Conservation (phyloP, 345 rosid species). For the Brassica carinata region DNA sequence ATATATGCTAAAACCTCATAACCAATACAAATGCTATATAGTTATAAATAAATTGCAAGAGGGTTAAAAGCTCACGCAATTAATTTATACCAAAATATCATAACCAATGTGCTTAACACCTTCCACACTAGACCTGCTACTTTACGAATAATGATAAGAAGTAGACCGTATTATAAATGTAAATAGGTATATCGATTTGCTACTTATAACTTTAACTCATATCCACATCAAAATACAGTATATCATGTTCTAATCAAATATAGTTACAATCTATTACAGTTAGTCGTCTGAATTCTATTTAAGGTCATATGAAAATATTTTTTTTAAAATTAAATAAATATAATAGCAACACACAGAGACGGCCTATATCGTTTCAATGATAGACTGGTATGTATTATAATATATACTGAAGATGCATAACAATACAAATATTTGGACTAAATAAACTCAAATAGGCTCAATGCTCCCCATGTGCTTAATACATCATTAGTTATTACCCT, state of each 20-base stretch:
- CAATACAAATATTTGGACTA: background rate
- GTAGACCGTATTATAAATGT: slow-evolving; percentile 4
- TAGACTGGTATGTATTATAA: slow-evolving; percentile 10
- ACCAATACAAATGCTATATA: background rate
- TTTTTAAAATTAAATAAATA: background rate
- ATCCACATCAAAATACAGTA: slow-evolving; percentile 6
- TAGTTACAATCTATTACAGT: background rate
- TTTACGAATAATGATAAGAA: slow-evolving; percentile 13
- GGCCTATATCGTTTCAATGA: slow-evolving; percentile 7
- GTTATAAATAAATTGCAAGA: background rate
- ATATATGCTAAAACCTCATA: slow-evolving; percentile 6
- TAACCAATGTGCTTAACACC: slow-evolving; percentile 16
- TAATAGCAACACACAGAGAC: slow-evolving; percentile 14
- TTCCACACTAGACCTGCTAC: slow-evolving; percentile 5
- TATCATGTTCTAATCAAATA: background rate
- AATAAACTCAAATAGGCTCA: background rate
- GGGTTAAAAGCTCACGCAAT: slow-evolving; percentile 14
- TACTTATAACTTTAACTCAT: background rate
- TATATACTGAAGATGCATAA: background rate
- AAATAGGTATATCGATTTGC: slow-evolving; percentile 4
- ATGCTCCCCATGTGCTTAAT: slow-evolving; percentile 27
- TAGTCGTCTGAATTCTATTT: background rate
- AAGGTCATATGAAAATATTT: background rate
- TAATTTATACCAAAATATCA: background rate
- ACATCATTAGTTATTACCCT: slow-evolving; percentile 8